phyloP scores from a whole-genome alignment of 164 flowering plant genomes.

The Nymphaea colorata region DNA sequence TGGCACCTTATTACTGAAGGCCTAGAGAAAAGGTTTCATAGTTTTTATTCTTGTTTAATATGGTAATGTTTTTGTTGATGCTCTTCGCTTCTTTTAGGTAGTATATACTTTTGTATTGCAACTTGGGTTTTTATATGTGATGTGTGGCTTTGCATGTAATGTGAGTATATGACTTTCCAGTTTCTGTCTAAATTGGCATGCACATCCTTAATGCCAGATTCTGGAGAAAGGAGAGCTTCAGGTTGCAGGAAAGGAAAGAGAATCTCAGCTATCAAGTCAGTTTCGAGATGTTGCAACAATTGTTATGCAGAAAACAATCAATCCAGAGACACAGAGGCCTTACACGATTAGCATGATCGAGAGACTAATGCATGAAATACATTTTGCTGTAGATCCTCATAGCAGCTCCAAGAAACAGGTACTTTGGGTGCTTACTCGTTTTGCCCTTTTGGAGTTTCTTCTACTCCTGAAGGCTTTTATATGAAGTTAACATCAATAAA shows the following conservation, averaged over 20 bases:
- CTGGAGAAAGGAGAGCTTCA: slow-evolving; percentile 97
- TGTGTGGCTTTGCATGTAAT: too few relatives aligned
- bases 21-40: too few relatives aligned
- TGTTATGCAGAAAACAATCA: slow-evolving; percentile 93
- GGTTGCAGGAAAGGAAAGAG: slow-evolving; percentile 97
- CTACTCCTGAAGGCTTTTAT: too few relatives aligned
- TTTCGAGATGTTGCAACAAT: slow-evolving; percentile 95
- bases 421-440: not conserved
- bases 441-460: not conserved
- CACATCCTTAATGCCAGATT: slow-evolving; percentile 29
- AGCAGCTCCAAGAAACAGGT: slow-evolving; percentile 98
- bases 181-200: too few relatives aligned
- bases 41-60: too few relatives aligned
- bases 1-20: too few relatives aligned
- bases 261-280: slow-evolving; percentile 73
- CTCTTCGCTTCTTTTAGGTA: too few relatives aligned
- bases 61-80: too few relatives aligned
- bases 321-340: slow-evolving; percentile 81
- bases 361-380: slow-evolving; percentile 92
- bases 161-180: too few relatives aligned
- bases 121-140: too few relatives aligned
- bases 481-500: not conserved
- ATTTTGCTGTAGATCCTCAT: slow-evolving; percentile 85
- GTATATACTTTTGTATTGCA: too few relatives aligned
- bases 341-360: slow-evolving; percentile 98